These are phyloP conservation scores for Candida bentonensis DNA, from an alignment of 805 yeast species.

Conservation along the genomic window DNA sequence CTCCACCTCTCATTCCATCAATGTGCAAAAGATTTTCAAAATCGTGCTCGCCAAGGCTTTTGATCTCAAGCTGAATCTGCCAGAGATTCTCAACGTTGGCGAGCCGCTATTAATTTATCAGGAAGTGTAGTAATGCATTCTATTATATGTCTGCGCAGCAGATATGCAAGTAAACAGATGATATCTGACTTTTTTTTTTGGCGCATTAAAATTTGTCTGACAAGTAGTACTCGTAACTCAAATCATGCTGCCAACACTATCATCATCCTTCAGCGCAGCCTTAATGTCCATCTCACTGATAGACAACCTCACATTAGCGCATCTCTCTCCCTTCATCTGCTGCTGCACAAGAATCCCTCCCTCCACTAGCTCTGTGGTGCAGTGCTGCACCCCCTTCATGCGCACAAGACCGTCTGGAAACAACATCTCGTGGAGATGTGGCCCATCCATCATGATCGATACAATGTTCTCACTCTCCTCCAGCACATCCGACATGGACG, in stretches of 20 bases:
- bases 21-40: conserved; percentile 87
- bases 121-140: conserved; percentile 16
- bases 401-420: conserved; percentile 27
- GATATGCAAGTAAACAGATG: not conserved
- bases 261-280: conserved; percentile 46
- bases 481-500: conserved; percentile 57
- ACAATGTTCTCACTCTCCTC: conserved; percentile 56
- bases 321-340: conserved; percentile 52
- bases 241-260: conserved; percentile 25
- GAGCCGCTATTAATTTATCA: conserved; percentile 75
- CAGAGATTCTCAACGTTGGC: conserved; percentile 75
- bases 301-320: conserved; percentile 47
- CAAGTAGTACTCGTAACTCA: no score
- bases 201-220: not conserved
- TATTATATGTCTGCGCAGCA: not conserved
- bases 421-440: conserved; percentile 11
- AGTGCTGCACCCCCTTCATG: conserved; percentile 42
- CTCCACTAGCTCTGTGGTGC: conserved; percentile 59
- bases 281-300: conserved; percentile 59
- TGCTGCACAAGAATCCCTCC: conserved; percentile 66
- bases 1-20: conserved; percentile 83
- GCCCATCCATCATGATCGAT: conserved; percentile 24
- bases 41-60: conserved; percentile 82
- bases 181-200: not conserved
- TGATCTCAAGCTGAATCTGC: conserved; percentile 67